Evolutionary conservation across 2,329 filamentous ascomycete species (phyloP).

Genomic region (Colletotrichum eremochloae): DNA sequence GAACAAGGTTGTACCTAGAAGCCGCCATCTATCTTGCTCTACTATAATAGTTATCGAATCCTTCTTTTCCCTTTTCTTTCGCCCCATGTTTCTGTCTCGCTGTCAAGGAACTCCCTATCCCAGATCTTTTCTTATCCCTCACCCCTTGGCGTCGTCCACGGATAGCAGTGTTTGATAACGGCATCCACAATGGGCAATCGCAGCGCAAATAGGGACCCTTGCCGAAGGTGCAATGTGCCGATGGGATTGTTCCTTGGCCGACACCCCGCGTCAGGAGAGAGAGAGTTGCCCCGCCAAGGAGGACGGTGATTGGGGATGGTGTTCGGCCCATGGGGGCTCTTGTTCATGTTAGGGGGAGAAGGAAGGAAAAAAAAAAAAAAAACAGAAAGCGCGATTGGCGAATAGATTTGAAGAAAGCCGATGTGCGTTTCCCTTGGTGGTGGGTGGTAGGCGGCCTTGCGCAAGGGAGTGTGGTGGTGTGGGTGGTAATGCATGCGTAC

Average conservation of each 20-base stretch:
- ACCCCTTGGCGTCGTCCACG: not conserved
- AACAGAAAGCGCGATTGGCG: slow-evolving; percentile 27
- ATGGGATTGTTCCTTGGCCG: not conserved
- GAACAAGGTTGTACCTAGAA: slow-evolving; percentile 15
- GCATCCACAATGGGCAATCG: not conserved
- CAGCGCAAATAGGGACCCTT: not conserved
- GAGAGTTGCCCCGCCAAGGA: slow-evolving; percentile 20
- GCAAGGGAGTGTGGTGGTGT: slow-evolving; percentile 5
- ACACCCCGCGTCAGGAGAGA: not conserved
- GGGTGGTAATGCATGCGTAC: slow-evolving; percentile 37
- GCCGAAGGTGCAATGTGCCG: slow-evolving; percentile 13
- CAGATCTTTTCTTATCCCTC: not conserved
- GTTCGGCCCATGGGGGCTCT: slow-evolving; percentile 31
- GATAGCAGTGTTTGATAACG: too few species aligned
- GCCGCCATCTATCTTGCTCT: not conserved
- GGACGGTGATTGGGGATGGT: slow-evolving; percentile 19
- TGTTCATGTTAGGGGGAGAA: not conserved
- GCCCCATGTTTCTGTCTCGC: not conserved
- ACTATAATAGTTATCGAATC: not conserved
- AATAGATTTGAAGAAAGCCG: slow-evolving; percentile 17
- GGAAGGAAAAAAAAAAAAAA: not conserved
- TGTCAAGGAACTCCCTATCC: not conserved
- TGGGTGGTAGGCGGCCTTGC: not conserved
- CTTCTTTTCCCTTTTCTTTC: not conserved
- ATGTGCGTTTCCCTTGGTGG: not conserved